Base-by-base conservation (phyloP, 2,329 filamentous ascomycete species). In the Diaporthe vexans region DNA sequence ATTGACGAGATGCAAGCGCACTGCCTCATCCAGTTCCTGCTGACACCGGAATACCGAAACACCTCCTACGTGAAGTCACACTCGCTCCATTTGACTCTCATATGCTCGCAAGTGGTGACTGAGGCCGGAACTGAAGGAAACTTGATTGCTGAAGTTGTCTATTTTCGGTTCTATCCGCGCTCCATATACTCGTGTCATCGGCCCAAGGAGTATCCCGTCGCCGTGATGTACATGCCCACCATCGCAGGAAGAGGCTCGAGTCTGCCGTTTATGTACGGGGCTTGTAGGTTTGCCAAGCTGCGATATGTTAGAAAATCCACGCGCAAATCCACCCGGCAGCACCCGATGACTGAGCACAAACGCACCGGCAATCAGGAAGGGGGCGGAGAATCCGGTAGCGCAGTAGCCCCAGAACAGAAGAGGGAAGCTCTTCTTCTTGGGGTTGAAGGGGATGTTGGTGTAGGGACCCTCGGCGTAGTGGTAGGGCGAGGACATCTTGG, bases 391-490 rank as follows among this genome's bases (percentile, higher is more conserved):
- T 76, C 89, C 90, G 76, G 85, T 82, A 80, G 81, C 82, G 80
- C 84, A 83, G 88, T 94, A 97, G 77, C 83, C 83, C 93, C 95
- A 97, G 92, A 94, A 99, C 86, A 93, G 90, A 80, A 94, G 77
- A 78, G 88, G 91, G 85, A 99, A 99, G 87, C 90, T 94, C 87
- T 92, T 94, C 83, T 92, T 96, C 88, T 94, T 90, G 79, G 97
- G 94, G 90, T 99, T 97, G 92, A 99, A 99, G 79, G 97, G 97
- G 79, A 99, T 87, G 91, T 98, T 98, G 89, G 90, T 93, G 86
- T 95, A 94, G 82, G 96, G 94, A 78, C 96, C 97, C 89, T 98
- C 96, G 80, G 96, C 93, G 89, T 99, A 99, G 90, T 99, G 97
- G 93, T 97, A 98, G 78, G 95, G 95, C 84, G 94, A 97, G 81